phyloP scores from a whole-genome alignment of 2,329 filamentous ascomycete genomes.

The Helicocarpus griseus region DNA sequence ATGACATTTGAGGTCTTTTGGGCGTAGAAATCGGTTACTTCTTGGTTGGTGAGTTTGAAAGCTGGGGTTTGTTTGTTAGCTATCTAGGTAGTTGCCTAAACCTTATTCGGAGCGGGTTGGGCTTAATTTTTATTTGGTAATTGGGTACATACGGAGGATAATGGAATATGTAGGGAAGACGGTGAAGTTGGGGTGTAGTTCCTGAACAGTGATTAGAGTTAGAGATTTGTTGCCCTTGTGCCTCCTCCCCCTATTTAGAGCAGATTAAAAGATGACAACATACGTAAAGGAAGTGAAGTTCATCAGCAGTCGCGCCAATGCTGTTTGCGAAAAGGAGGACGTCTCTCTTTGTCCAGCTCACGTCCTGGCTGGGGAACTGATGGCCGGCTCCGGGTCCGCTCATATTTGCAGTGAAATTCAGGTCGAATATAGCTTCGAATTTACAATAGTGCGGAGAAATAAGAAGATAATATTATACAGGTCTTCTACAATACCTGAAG shows the following conservation, averaged over 20 bases:
- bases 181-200: conserved; percentile 75
- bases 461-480: not conserved
- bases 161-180: conserved; percentile 85
- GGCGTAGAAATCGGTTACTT: conserved; percentile 78
- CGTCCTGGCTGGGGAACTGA: conserved; percentile 65
- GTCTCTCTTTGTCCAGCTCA: conserved; percentile 82
- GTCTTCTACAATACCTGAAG: too few relatives aligned
- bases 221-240: not conserved
- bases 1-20: conserved; percentile 57
- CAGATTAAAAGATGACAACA: conserved; percentile 18
- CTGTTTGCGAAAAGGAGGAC: conserved; percentile 81
- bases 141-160: conserved; percentile 55
- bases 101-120: not conserved
- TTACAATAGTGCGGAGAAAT: not conserved
- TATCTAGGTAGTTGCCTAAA: not conserved
- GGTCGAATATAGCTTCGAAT: not conserved
- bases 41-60: conserved; percentile 67
- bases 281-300: conserved; percentile 89
- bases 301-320: conserved; percentile 74
- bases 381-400: conserved; percentile 56
- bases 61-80: conserved; percentile 30
- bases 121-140: not conserved
- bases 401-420: conserved; percentile 22
- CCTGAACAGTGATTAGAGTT: conserved; percentile 39
- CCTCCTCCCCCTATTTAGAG: too few relatives aligned